Base-by-base conservation (phyloP, 1,284 basidiomycete genomes). In the Filobasidium uniguttulatum region DNA sequence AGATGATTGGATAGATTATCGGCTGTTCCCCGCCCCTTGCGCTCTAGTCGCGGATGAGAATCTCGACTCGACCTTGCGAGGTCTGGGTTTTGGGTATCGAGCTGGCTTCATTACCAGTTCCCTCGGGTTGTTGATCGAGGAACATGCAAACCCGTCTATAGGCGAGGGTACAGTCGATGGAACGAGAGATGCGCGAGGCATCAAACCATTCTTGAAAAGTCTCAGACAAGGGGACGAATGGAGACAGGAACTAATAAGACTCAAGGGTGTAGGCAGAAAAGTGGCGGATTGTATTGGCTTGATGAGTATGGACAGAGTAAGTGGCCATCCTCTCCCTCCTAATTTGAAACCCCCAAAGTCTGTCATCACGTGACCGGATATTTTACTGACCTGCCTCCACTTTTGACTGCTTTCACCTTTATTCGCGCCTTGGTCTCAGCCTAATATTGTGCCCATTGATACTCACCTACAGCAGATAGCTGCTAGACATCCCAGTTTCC, bases 241-340 rank as follows among this genome's bases (percentile, higher is more conserved):
- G 15, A 73, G 90, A 51, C 73, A 76, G 30, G 78, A 83, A 56
- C 73, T 99, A 19, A 69, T 94, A 33, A 80, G 76, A 60, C 79
- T 89, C 56, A 78, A 86, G 38, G 94, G 94, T 0, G 87, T 99
- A 0, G 94, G 94, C 1, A 77, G 89, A 30, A 99, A 99, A 67
- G 90, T 96, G 0, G 88, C 86, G 1, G 93, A 97, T 63, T 99
- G 94, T 62, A 75, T 98, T 29, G 71, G 96, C 48, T 72, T 99
- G 22, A 97, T 98, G 85, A 89, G 87, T 58, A 67, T 97, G 49
- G 87, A 96, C 67, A 89, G 94, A 75, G 84, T 85, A 58, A 6
- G 68, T 56, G 3, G 5, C 19, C 12, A 22, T 19, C n/a, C n/a
- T n/a, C n/a, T n/a, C n/a, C n/a, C n/a, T n/a, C n/a, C n/a, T n/a